phyloP scores from a whole-genome alignment of 768 basidiomycete species.

The Macrolepiota albuminosa region DNA sequence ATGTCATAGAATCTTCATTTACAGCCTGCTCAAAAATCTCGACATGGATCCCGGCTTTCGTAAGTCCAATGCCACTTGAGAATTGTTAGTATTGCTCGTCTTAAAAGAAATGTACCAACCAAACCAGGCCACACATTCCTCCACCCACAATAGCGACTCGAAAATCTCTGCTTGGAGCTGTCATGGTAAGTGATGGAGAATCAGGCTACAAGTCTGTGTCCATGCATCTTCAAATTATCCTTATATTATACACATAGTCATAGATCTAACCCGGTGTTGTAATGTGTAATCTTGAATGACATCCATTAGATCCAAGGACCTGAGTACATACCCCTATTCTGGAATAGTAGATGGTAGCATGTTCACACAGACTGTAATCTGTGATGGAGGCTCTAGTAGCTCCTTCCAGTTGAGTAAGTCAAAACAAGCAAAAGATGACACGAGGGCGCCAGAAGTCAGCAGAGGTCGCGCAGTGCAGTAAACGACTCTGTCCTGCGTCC shows the following conservation, averaged over 20 bases:
- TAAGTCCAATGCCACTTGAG: constrained; percentile 36
- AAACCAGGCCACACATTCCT: constrained; percentile 48
- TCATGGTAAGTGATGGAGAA: background rate
- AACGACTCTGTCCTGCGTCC: no score
- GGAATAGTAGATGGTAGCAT: background rate
- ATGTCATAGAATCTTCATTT: background rate
- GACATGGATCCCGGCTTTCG: constrained; percentile 36
- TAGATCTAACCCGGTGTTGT: background rate
- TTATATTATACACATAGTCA: background rate
- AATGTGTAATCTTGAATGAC: background rate
- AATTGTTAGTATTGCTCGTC: background rate
- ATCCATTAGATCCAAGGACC: background rate
- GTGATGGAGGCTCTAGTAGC: background rate
- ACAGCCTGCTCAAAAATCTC: constrained; percentile 52
- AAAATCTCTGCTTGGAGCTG: constrained; percentile 30
- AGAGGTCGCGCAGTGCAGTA: no score
- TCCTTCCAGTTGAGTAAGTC: no score
- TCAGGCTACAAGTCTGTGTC: background rate
- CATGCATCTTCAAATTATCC: background rate
- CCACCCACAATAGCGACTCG: constrained; percentile 21
- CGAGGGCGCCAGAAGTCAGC: no score
- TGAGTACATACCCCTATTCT: background rate
- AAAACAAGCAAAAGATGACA: background rate
- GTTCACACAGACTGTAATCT: background rate
- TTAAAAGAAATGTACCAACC: constrained; percentile 17